Percentiles rank a stretch among this genome's conserved stretches.
Conservation (phyloP, 1,284 basidiomycete species). For the Boletus hoseneyae region DNA sequence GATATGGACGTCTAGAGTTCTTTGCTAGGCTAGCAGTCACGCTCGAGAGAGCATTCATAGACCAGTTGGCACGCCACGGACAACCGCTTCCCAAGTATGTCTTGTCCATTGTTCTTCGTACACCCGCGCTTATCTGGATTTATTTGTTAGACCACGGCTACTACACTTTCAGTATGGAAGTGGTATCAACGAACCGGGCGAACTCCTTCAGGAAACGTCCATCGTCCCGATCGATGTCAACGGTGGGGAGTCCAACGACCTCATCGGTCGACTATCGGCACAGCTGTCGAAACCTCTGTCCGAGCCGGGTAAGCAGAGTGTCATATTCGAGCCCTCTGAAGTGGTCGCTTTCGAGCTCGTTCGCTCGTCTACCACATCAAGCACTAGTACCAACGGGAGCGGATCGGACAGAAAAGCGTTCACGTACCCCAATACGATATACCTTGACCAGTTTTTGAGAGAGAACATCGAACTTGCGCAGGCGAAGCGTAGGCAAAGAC, state of each 20-base stretch:
- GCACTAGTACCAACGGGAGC: conserved; percentile 13
- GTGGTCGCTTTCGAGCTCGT: conserved; percentile 59
- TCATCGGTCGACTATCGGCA: conserved; percentile 54
- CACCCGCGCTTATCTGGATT: conserved; percentile 2
- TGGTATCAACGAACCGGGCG: conserved; percentile 30
- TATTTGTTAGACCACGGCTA: conserved; percentile 30
- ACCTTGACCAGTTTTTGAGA: conserved; percentile 66
- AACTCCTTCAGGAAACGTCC: conserved; percentile 35
- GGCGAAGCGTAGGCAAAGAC: conserved; percentile 43
- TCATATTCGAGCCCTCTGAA: conserved; percentile 59
- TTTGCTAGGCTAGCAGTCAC: conserved; percentile 35
- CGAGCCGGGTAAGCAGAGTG: conserved; percentile 39
- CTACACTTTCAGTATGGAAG: conserved; percentile 43
- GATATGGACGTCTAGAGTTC: conserved; percentile 32
- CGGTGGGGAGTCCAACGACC: conserved; percentile 45
- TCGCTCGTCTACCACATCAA: conserved; percentile 11
- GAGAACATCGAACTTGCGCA: conserved; percentile 52
- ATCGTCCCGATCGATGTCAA: conserved; percentile 42
- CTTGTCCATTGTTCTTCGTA: background rate
- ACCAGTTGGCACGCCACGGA: conserved; percentile 25
- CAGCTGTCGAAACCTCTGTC: conserved; percentile 38
- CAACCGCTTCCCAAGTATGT: conserved; percentile 32
- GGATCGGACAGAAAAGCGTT: conserved; percentile 46
- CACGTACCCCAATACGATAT: conserved; percentile 59
- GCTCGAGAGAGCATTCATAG: conserved; percentile 34